Evolutionary conservation across 1,139 yeast genomes (phyloP), one percentile per base, ranked within the genome.

Genomic region (Pichia sp.): DNA sequence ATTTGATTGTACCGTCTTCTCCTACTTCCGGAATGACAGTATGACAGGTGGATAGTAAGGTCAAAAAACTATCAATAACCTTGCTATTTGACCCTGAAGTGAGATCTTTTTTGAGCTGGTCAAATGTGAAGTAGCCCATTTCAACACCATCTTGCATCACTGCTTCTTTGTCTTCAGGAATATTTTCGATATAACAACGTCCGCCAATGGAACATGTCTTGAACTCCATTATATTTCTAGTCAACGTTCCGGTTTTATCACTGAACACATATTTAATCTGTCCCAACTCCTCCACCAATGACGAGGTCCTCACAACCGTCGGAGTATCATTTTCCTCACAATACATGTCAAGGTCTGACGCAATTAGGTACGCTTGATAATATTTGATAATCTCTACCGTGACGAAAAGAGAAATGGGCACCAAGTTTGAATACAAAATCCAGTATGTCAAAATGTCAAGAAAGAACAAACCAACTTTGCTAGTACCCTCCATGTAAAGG

Each of bases 161-260:
- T 0, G 88, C 88, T 45, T 79, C 81, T 51, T 84, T 86, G 68
- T 92, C 99, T 66, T 95, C 99, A 0, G 99, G 98, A 42, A 93
- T 86, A 47, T 84, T 90, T 55, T 80, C 88, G 41, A 90, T 87
- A 68, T 92, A 95, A 66, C 97, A 89, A 57, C 82, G 80, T 0
- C 98, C 99, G 4, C 95, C 97, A 67, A 93, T 90, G 0, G 97
- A 81, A 63, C 97, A 90, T n/a, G 92, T 82, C 68, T 87, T 90
- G 71, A 89, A 93, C 70, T 90, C 98, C 99, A 93, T 93, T 53
- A 93, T 86, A 66, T 93, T 93, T 69, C 98, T 75, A 0, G 99
- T 93, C 59, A 93, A 76, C 0, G 99, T 93, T 42, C 99, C 99
- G 0, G 99, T 93, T 69, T 93, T 93, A 70, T 93, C 99, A 69